Conservation (phyloP, 2,329 filamentous ascomycete genomes). For the Colletotrichum tropicale region DNA sequence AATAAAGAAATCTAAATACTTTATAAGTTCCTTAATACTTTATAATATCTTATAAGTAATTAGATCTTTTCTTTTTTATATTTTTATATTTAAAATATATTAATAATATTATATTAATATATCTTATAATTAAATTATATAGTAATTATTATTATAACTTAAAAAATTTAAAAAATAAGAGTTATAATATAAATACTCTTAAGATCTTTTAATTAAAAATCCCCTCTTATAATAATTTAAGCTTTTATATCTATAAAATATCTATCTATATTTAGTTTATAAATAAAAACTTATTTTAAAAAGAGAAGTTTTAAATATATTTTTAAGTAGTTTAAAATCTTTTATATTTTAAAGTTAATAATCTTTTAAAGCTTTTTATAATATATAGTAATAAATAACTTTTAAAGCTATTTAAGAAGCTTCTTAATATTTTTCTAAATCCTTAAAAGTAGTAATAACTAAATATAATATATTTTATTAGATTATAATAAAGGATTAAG, state of each 20-base stretch:
- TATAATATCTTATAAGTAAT: too few relatives aligned
- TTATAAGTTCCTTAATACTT: neutral
- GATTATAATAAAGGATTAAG: too few relatives aligned
- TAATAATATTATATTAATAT: too few relatives aligned
- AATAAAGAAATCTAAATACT: rapidly evolving
- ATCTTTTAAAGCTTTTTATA: neutral
- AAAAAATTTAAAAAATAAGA: neutral
- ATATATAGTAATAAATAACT: neutral
- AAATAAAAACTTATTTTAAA: neutral
- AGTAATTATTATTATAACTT: neutral
- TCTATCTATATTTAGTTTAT: neutral
- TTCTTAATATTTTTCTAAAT: neutral
- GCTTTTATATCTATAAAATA: too few relatives aligned
- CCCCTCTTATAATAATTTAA: neutral
- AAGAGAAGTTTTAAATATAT: neutral
- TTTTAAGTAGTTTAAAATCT: neutral
- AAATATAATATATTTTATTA: too few relatives aligned
- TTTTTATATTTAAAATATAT: too few relatives aligned
- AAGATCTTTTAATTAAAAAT: neutral
- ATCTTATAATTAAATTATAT: too few relatives aligned
- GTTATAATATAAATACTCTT: neutral
- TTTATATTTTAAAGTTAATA: neutral
- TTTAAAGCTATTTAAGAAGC: neutral
- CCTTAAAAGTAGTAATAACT: too few relatives aligned
- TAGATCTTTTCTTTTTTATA: too few relatives aligned